A percentile compares a stretch with the other conserved stretches of the same genome.
Evolutionary conservation across 2,329 filamentous ascomycete genomes (phyloP).

Genomic region (Paradendryphiella salina): DNA sequence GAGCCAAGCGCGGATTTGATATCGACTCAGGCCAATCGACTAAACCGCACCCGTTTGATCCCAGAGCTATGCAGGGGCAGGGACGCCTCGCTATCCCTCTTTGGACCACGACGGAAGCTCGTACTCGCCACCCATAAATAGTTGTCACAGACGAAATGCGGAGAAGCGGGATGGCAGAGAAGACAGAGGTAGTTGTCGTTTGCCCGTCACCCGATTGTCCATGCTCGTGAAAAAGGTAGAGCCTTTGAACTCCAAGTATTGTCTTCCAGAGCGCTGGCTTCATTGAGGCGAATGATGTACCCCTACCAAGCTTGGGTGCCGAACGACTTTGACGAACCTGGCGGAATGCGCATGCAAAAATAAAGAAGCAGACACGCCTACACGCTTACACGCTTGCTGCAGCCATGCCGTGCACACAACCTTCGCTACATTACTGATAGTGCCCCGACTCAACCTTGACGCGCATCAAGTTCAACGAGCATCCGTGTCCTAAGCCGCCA

Average conservation of each 20-base stretch:
- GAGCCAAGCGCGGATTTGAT: conserved; percentile 32
- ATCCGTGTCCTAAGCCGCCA: conserved; percentile 19
- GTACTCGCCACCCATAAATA: conserved; percentile 43
- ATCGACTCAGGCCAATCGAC: conserved; percentile 31
- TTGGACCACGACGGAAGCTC: conserved; percentile 26
- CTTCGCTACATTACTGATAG: background rate
- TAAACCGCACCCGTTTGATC: conserved; percentile 17
- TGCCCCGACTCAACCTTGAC: conserved; percentile 8
- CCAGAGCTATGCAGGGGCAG: conserved; percentile 37
- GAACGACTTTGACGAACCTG: background rate
- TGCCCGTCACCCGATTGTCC: conserved; percentile 1
- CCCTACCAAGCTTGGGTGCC: background rate
- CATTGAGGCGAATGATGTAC: background rate
- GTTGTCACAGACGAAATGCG: conserved; percentile 40
- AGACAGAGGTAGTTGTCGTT: conserved; percentile 14
- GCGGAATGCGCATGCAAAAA: conserved; percentile 6
- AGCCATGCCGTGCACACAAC: conserved; percentile 12
- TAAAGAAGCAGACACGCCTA: conserved; percentile 12
- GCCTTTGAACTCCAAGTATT: background rate
- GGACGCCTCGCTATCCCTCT: conserved; percentile 26
- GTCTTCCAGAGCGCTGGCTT: conserved; percentile 2
- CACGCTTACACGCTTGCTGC: conserved; percentile 4
- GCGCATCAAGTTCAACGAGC: conserved; percentile 15
- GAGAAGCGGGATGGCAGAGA: conserved; percentile 36
- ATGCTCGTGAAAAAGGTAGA: background rate